Evolutionary conservation across 2,329 filamentous ascomycete species (phyloP), one percentile per base, ranked within the genome.

Genomic region (Phyllosticta citriasiana): DNA sequence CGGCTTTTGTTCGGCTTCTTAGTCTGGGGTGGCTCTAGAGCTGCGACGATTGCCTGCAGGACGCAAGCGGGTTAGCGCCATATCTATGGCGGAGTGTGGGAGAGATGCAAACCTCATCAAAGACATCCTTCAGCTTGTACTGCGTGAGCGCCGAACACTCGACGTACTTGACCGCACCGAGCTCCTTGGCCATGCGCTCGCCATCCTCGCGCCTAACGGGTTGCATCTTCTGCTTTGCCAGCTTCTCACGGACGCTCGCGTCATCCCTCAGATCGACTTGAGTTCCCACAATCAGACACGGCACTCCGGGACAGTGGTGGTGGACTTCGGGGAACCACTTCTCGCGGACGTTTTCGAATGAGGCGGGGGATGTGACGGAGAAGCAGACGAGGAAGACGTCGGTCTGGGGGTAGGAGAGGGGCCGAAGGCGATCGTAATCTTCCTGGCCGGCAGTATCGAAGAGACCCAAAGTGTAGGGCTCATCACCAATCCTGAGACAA

Each of bases 381-480:
- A 97, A 99, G 82, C 94, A 99, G 69, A 99, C 92, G 63, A 99
- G 88, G 80, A 99, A 97, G 67, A 97, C 94, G 72, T 97, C 94
- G 69, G 94, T 97, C 79, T 97, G 94, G 1, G 94, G 94, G 75
- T 99, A 99, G 65, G 94, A 97, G 64, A 97, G 85, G 55, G 94
- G 94, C 72, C 94, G 89, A 66, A 99, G 86, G 70, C 94, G 88
- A 77, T 99, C 94, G 79, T 97, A 97, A 86, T 99, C 93, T 83
- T 99, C 94, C 80, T 99, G 94, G 76, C 94, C 94, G 65, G 94
- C 94, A 47, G 94, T 99, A 86, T 99, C 94, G 74, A 97, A 99
- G 27, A 99, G 84, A 63, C 94, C 94, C 55, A 99, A 83, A 16
- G 94, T 99, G 76, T 97, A 97, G 63, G 94, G 94, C 78, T 99